phyloP scores from a whole-genome alignment of 2,329 filamentous ascomycete genomes.

The Cladophialophora immunda region DNA sequence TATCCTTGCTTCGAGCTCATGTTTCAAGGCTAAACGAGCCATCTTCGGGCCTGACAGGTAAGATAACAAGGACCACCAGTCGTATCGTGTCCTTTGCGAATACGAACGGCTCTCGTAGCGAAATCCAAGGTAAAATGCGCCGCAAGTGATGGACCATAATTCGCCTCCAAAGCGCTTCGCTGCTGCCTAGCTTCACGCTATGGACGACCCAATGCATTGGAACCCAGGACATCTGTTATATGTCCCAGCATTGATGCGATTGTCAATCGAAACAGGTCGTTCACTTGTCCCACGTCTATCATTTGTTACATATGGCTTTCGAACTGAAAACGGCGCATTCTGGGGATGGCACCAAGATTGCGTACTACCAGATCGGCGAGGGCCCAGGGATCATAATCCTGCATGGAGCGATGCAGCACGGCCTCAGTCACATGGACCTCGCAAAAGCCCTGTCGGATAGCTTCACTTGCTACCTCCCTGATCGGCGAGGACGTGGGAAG shows the following conservation, averaged over 20 bases:
- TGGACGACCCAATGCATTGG: background rate
- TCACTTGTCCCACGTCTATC: background rate
- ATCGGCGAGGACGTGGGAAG: slow-evolving; percentile 27
- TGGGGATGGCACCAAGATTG: slow-evolving; percentile 30
- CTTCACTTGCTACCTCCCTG: slow-evolving; percentile 30
- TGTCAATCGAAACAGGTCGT: no score
- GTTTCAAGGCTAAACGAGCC: background rate
- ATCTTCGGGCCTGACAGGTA: background rate
- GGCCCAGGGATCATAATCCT: slow-evolving; percentile 27
- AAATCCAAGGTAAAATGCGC: background rate
- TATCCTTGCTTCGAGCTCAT: background rate
- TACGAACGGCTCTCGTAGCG: background rate
- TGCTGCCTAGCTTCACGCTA: slow-evolving; percentile 1
- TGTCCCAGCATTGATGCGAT: background rate
- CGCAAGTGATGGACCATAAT: background rate
- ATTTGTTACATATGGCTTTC: slow-evolving; percentile 14
- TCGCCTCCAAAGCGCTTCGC: background rate
- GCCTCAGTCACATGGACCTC: slow-evolving; percentile 30
- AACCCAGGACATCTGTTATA: background rate
- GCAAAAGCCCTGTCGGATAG: slow-evolving; percentile 14
- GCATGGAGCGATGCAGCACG: slow-evolving; percentile 28
- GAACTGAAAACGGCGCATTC: slow-evolving; percentile 19
- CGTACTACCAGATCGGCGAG: slow-evolving; percentile 24
- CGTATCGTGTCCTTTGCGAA: background rate
- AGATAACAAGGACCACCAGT: background rate